Evolutionary conservation across 2,329 filamentous ascomycete genomes (phyloP), one percentile per base, ranked within the genome.

Genomic region (Cladophialophora immunda): DNA sequence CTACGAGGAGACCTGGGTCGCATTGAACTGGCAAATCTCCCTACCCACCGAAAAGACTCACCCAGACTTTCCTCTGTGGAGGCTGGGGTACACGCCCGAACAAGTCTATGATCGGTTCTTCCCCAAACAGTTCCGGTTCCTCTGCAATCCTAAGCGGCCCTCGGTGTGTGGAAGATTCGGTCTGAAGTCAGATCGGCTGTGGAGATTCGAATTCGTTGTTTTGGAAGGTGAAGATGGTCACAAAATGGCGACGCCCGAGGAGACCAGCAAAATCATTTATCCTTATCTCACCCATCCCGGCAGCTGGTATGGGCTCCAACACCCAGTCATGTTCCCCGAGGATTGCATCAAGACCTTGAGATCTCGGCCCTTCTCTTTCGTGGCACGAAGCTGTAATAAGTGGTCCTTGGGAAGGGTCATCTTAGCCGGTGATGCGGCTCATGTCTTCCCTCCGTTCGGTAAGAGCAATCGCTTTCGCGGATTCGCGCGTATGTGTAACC

Each of bases 121-220:
- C 62, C 75, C 75, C 3, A 58, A 19, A 11, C 66, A 73, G 8
- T 77, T 75, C 54, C 71, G 73, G 8, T 75, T 77, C 47, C 64
- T 74, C 22, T 73, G 72, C 64, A 73, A 75, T 56, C 72, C 73
- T n/a, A 62, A 67, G 6, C 54, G 73, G 38, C 67, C 74, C 4
- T 70, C 74, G 5, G 72, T 75, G 3, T 74, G 70, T 55, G 75
- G 75, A 34, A 64, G 76, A 32, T 77, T 77, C 67, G 76, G 75
- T 4, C 67, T 70, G 3, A 58, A 41, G 3, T 27, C 64, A 15
- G 76, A 77, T 54, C 68, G 70, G n/a, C 56, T 77, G 9, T 78
- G 76, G 76, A 62, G 76, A 32, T 76, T 75, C 64, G 76, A 77
- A 58, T 78, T 78, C 63, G 73, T 80, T 6, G 78, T 79, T 13